Base-by-base conservation (phyloP, 2,329 filamentous ascomycete species). In the Aspergillus jensenii region DNA sequence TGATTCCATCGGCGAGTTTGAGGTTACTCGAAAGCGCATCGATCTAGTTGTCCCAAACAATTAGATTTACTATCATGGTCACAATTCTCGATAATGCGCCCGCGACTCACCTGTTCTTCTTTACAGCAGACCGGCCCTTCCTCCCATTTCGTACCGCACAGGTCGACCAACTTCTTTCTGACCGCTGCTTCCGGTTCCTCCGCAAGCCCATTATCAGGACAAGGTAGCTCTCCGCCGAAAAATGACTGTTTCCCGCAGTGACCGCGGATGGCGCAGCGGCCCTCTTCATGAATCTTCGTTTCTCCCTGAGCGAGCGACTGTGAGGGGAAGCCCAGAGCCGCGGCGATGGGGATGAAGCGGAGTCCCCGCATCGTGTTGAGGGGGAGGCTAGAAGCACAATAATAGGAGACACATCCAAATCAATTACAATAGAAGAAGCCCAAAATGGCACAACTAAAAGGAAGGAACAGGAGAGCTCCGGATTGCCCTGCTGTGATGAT, bases 221-320 rank as follows among this genome's bases (percentile, higher is more conserved):
- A 99, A 4, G 95, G 95, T 60, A 98, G 81, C 65, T 96, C 86
- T 58, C 91, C 89, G 56, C 92, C 91, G 69, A 98, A 98, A 73
- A 95, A 89, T 62, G 89, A 88, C 76, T 93, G 88, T 75, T 92
- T 93, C 48, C 95, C 95, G 72, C 95, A 99, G 62, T 96, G 89
- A 7, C 92, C 92, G 50, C 93, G 86, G 62, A 98, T 91, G 1
- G 93, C 91, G 75, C 93, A 98, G 63, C 93, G 85, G 41, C 93
- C 93, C 50, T 88, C 81, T 76, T 97, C 93, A 67, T 97, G 93
- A 63, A 87, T 90, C 52, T 69, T 66, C 5, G 76, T 77, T 45
- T 69, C 69, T 23, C 71, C 72, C 49, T 73, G 67, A 3, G 71
- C 73, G 14, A 67, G 40, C 12, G 65, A 59, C 21, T 64, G 64